Evolutionary conservation across 306 rosid species (phyloP).

Genomic region (Lathyrus aphaca): DNA sequence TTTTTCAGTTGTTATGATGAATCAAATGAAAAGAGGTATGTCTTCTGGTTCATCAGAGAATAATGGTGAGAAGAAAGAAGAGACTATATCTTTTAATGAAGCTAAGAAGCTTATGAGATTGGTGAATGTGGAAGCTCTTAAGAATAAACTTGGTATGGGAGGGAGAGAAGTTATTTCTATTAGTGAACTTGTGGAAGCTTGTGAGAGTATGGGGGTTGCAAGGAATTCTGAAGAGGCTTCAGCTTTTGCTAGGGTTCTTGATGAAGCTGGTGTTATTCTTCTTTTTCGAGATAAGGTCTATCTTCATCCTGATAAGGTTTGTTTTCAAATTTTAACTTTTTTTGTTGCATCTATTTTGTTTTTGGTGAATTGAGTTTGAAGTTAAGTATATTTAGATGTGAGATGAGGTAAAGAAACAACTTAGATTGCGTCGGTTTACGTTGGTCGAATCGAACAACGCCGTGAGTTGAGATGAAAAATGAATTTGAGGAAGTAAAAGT

Average conservation of each 20-base stretch:
- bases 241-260: constrained; percentile 69
- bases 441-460: not conserved
- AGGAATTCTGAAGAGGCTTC: constrained; percentile 74
- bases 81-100: constrained; percentile 56
- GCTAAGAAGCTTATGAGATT: constrained; percentile 86
- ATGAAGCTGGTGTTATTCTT: constrained; percentile 88
- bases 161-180: constrained; percentile 71
- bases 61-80: constrained; percentile 23
- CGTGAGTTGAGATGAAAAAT: too few relatives aligned
- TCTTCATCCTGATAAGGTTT: constrained; percentile 88
- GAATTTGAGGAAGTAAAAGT: too few relatives aligned
- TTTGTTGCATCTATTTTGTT: not conserved
- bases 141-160: constrained; percentile 62
- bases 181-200: constrained; percentile 64
- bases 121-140: constrained; percentile 82
- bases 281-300: constrained; percentile 90
- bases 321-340: not conserved
- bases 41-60: constrained; percentile 22
- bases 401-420: not conserved
- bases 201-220: constrained; percentile 81
- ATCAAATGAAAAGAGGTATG: constrained; percentile 40
- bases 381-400: constrained; percentile 2
- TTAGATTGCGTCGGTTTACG: not conserved
- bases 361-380: constrained; percentile 3
- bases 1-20: constrained; percentile 31